phyloP scores from a whole-genome alignment of 1,284 basidiomycete species.

The Laetiporus sulphureus region DNA sequence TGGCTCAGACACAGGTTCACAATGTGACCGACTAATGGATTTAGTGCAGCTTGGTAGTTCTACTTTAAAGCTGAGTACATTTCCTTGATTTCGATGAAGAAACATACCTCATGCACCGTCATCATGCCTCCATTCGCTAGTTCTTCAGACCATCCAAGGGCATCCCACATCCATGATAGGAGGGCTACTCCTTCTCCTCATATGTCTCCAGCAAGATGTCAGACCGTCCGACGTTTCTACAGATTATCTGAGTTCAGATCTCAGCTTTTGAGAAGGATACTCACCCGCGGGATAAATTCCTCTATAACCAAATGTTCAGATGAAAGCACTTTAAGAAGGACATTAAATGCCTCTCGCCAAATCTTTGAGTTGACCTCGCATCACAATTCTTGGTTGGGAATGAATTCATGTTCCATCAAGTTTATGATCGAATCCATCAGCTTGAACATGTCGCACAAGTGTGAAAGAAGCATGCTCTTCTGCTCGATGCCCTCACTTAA shows the following conservation, averaged over 20 bases:
- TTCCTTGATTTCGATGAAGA: background rate
- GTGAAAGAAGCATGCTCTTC: too few relatives aligned
- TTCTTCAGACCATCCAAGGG: constrained; percentile 71
- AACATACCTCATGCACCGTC: constrained; percentile 57
- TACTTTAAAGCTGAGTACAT: constrained; percentile 30
- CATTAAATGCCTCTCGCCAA: constrained; percentile 80
- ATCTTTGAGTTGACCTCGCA: constrained; percentile 70
- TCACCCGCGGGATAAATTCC: constrained; percentile 85
- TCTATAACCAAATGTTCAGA: constrained; percentile 92
- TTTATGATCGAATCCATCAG: constrained; percentile 80
- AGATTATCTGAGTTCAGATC: background rate
- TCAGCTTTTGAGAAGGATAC: constrained; percentile 11
- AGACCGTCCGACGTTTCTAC: constrained; percentile 89
- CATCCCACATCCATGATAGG: constrained; percentile 80
- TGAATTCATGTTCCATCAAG: constrained; percentile 76
- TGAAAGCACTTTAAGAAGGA: constrained; percentile 80
- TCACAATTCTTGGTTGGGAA: constrained; percentile 62
- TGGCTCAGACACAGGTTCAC: constrained; percentile 92
- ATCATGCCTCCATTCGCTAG: constrained; percentile 39
- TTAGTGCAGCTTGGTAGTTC: constrained; percentile 82
- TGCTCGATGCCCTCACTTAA: too few relatives aligned
- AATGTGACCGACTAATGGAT: constrained; percentile 82
- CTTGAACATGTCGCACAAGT: too few relatives aligned
- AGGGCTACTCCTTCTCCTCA: constrained; percentile 89
- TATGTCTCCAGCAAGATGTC: constrained; percentile 95